phyloP scores from a whole-genome alignment of 106 monocot genomes.

The Chionographis japonica region DNA sequence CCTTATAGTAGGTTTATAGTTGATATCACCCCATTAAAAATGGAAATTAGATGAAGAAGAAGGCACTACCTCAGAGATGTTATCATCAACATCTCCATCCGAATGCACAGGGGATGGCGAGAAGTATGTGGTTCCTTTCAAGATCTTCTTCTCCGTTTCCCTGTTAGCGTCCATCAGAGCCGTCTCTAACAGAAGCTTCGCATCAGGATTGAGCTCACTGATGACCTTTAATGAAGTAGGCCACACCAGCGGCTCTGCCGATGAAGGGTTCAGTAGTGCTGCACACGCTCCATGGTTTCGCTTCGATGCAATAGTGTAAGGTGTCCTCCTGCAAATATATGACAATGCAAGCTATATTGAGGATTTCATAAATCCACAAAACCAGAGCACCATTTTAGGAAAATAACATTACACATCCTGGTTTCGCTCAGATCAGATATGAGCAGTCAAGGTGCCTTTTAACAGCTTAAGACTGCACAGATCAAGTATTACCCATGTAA shows the following conservation, averaged over 20 bases:
- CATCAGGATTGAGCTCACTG: slow-evolving; percentile 15
- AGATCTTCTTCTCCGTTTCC: slow-evolving; percentile 15
- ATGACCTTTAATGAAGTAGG: slow-evolving; percentile 16
- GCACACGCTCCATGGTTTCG: slow-evolving; percentile 16
- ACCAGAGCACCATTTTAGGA: too few relatives aligned
- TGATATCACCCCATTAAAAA: not conserved
- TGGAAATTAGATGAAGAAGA: not conserved
- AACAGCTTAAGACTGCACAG: too few relatives aligned
- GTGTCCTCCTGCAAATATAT: slow-evolving; percentile 10
- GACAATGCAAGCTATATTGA: too few relatives aligned
- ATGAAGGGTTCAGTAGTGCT: slow-evolving; percentile 15
- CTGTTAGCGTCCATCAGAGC: slow-evolving; percentile 20
- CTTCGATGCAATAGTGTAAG: slow-evolving; percentile 11
- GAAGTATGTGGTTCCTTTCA: not conserved
- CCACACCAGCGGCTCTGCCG: slow-evolving; percentile 21
- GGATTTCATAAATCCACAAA: too few relatives aligned
- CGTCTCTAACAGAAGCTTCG: slow-evolving; percentile 10
- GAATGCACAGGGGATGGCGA: slow-evolving; percentile 10
- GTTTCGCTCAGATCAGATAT: too few relatives aligned
- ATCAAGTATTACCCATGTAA: too few relatives aligned
- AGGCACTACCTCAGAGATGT: not conserved
- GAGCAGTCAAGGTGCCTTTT: too few relatives aligned
- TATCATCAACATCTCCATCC: not conserved
- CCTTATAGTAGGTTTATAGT: too few relatives aligned
- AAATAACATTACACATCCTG: too few relatives aligned